phyloP scores from a whole-genome alignment of 1,284 basidiomycete genomes.

The Malassezia nana region DNA sequence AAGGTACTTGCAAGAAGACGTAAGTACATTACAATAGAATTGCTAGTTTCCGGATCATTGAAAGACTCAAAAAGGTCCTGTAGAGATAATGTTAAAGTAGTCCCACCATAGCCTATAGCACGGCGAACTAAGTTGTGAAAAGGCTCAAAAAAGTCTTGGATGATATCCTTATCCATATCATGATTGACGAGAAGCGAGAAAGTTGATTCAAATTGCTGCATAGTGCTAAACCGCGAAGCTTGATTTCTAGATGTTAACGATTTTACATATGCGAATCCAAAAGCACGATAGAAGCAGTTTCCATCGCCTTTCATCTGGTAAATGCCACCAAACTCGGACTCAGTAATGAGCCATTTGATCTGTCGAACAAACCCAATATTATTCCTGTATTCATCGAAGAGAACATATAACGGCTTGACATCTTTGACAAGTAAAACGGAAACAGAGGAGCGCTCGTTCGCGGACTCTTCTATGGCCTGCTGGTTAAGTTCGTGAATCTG shows the following conservation, averaged over 20 bases:
- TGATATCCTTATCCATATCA: slow-evolving; percentile 25
- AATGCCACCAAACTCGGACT: slow-evolving; percentile 27
- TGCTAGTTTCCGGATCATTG: slow-evolving; percentile 36
- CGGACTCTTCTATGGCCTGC: slow-evolving; percentile 15
- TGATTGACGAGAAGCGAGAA: slow-evolving; percentile 29
- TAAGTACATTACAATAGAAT: slow-evolving; percentile 39
- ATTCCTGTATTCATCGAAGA: slow-evolving; percentile 24
- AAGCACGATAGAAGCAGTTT: slow-evolving; percentile 42
- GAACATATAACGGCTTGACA: slow-evolving; percentile 25
- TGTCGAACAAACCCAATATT: slow-evolving; percentile 26
- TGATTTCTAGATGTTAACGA: slow-evolving; percentile 27
- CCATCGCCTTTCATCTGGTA: slow-evolving; percentile 36
- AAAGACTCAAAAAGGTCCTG: slow-evolving; percentile 24
- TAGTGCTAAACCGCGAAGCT: slow-evolving; percentile 25
- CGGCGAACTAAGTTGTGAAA: slow-evolving; percentile 21
- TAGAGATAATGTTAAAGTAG: neutral
- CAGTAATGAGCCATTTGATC: slow-evolving; percentile 28
- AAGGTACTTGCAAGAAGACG: slow-evolving; percentile 31
- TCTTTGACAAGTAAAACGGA: slow-evolving; percentile 22
- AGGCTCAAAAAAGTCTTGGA: slow-evolving; percentile 35
- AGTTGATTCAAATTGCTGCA: slow-evolving; percentile 30
- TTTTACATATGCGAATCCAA: slow-evolving; percentile 34
- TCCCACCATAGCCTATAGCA: neutral
- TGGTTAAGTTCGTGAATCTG: slow-evolving; percentile 29
- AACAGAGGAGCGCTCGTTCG: slow-evolving; percentile 3